phyloP scores from a whole-genome alignment of 1,284 basidiomycete species.

The Termitomyces sp. region DNA sequence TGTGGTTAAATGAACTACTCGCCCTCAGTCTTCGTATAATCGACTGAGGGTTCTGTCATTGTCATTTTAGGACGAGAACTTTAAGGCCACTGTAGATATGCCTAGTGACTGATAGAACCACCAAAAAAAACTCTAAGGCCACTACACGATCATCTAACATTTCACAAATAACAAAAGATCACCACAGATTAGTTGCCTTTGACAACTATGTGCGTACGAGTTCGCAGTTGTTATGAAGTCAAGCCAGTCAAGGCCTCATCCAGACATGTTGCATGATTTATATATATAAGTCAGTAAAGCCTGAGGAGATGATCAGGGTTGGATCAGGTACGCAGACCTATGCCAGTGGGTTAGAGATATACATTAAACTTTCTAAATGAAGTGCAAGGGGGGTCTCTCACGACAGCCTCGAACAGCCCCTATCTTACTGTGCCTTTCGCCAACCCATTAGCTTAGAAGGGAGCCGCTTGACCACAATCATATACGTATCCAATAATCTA shows the following conservation, averaged over 20 bases:
- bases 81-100: too few species aligned
- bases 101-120: too few species aligned
- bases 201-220: too few species aligned
- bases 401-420: background rate
- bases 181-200: background rate
- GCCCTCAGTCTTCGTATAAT: too few species aligned
- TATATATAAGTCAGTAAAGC: background rate
- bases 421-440: background rate
- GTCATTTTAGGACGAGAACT: too few species aligned
- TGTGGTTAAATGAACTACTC: too few species aligned
- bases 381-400: background rate
- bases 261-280: background rate
- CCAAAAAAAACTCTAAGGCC: background rate
- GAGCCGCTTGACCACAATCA: background rate
- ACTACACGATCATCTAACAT: background rate
- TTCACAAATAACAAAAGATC: background rate
- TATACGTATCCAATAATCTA: background rate
- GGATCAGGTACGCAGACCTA: background rate
- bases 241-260: background rate
- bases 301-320: too few species aligned
- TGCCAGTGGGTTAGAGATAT: background rate
- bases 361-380: background rate
- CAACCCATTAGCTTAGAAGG: background rate
- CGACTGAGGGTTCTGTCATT: too few species aligned
- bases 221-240: too few species aligned